phyloP scores from a whole-genome alignment of 371 early-diverging fungal genomes.

The Actinomucor elegans region DNA sequence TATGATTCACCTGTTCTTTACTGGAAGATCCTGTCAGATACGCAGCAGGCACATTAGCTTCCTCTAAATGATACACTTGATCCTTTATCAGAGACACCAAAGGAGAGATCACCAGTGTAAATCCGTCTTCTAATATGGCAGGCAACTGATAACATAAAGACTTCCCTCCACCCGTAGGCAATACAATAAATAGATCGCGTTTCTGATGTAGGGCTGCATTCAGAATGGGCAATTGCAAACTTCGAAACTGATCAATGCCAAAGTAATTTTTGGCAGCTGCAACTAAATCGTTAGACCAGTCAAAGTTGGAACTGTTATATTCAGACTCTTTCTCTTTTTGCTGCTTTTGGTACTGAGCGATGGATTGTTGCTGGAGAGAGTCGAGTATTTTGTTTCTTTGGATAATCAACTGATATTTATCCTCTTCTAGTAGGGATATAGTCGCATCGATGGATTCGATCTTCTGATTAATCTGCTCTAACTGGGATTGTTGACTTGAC shows the following conservation, averaged over 20 bases:
- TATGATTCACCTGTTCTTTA: slow-evolving; percentile 51
- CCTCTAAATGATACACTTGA: slow-evolving; percentile 76
- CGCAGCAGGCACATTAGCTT: slow-evolving; percentile 68
- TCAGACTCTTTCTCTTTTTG: slow-evolving; percentile 2
- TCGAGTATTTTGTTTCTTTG: slow-evolving; percentile 4
- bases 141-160: slow-evolving; percentile 88
- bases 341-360: background rate
- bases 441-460: slow-evolving; percentile 23
- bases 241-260: slow-evolving; percentile 61
- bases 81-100: slow-evolving; percentile 84
- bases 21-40: slow-evolving; percentile 62
- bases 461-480: slow-evolving; percentile 17
- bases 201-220: slow-evolving; percentile 68
- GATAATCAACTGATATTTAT: slow-evolving; percentile 1
- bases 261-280: slow-evolving; percentile 44
- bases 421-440: slow-evolving; percentile 10
- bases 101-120: slow-evolving; percentile 87
- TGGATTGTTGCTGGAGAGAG: background rate
- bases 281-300: slow-evolving; percentile 53
- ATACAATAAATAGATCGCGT: slow-evolving; percentile 80
- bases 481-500: slow-evolving; percentile 8
- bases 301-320: slow-evolving; percentile 36
- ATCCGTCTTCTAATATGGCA: slow-evolving; percentile 70
- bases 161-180: slow-evolving; percentile 93
- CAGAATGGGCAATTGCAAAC: slow-evolving; percentile 72